Evolutionary conservation across 2,329 filamentous ascomycete species (phyloP), one percentile per base, ranked within the genome.

Genomic region (Pestalotiopsis sp.): DNA sequence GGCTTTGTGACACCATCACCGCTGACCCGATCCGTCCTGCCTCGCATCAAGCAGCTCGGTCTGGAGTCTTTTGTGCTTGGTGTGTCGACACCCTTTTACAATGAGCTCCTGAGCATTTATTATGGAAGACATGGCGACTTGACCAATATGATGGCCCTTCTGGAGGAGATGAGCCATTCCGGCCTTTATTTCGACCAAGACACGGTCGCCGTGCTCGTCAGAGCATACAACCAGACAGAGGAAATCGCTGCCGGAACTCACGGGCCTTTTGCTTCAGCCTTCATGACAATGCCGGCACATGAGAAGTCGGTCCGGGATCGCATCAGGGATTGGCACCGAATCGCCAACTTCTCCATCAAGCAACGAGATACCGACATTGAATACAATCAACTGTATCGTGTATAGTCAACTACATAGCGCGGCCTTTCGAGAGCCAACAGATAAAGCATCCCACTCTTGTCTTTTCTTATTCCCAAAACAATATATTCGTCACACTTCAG

Each of bases 1-100:
- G 80, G 82, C 1, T 94, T 92, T 68, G 70, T 74, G 10, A 84
- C 81, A 11, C 80, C 87, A 0, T 94, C 91, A 1, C 82, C 85
- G 0, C 81, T 92, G 0, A 82, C 84, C 0, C 83, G 92, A 58
- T 83, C 84, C 58, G 78, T 94, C 30, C 81, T 94, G 0, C 91
- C 92, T 0, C 85, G 86, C 7, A 81, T 94, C 72, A 92, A 92
- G 75, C 82, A 85, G 58, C 82, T 93, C 0, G 92, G 92, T 1
- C 84, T 91, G 1, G 86, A 88, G 1, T 91, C 91, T 0, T 93
- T 91, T 74, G 89, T 93, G 6, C 84, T 95, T 0, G 92, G 91
- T 61, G 90, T 88, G 5, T 89, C 89, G 20, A 91, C 91, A 0
- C 81, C 85, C 0, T 87, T 94, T 56, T 94, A 92, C 81, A 90